A percentile compares a stretch with the other conserved stretches of the same genome.
Evolutionary conservation across 805 yeast genomes (phyloP).

Genomic region (Candida maris): DNA sequence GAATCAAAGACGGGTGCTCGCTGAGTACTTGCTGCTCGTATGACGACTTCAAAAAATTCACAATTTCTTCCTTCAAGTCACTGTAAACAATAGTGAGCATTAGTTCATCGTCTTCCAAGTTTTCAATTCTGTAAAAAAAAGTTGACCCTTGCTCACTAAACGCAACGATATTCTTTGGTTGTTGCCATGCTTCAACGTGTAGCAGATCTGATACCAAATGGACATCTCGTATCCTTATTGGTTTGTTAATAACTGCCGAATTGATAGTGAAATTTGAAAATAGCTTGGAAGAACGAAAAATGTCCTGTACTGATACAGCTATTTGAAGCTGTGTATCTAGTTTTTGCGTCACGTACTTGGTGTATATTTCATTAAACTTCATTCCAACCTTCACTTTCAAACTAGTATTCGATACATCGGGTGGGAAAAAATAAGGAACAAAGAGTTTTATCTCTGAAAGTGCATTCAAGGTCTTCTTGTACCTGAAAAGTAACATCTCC

Average conservation of each 20-base stretch:
- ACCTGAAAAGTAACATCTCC: conserved; percentile 15
- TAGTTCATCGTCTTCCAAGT: conserved; percentile 34
- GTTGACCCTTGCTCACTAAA: conserved; percentile 70
- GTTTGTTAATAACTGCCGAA: conserved; percentile 46
- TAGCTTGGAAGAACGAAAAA: conserved; percentile 52
- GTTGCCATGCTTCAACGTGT: conserved; percentile 26
- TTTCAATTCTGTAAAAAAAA: conserved; percentile 51
- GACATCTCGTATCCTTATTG: conserved; percentile 50
- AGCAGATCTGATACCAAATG: conserved; percentile 22
- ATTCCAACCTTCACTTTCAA: conserved; percentile 22
- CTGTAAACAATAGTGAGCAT: conserved; percentile 43
- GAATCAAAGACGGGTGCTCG: conserved; percentile 10
- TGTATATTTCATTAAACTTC: conserved; percentile 19
- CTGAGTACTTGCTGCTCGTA: conserved; percentile 15
- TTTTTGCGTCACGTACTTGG: conserved; percentile 15
- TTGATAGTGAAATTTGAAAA: conserved; percentile 70
- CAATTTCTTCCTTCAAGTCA: conserved; percentile 45
- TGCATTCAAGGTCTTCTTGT: conserved; percentile 6
- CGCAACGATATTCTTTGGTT: conserved; percentile 42
- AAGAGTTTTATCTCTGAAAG: conserved; percentile 11
- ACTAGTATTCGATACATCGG: conserved; percentile 30
- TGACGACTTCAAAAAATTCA: conserved; percentile 19
- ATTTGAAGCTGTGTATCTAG: conserved; percentile 55
- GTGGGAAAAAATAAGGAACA: conserved; percentile 34
- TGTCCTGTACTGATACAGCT: conserved; percentile 79